Conservation (phyloP, 1,284 basidiomycete genomes). For the Papiliotrema flavescens region DNA sequence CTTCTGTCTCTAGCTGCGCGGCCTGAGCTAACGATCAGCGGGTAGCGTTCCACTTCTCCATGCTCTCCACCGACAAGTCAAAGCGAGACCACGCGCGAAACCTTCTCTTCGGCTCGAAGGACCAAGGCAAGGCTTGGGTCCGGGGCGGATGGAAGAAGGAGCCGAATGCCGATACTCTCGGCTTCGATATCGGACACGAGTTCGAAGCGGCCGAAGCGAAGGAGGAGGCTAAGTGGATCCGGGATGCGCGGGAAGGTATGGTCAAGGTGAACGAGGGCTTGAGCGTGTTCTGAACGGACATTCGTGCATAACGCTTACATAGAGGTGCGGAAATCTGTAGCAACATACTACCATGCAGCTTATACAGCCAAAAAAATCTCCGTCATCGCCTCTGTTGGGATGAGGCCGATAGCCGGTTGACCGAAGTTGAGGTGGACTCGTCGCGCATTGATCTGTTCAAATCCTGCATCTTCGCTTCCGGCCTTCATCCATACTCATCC, state of each 20-base stretch:
- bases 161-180: constrained; percentile 26
- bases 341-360: no score
- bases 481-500: no score
- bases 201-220: constrained; percentile 2
- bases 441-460: no score
- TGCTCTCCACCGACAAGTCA: constrained; percentile 18
- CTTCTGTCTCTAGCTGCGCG: background rate
- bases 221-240: constrained; percentile 28
- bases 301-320: no score
- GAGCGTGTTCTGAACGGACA: constrained; percentile 12
- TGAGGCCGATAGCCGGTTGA: no score
- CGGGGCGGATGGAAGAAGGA: constrained; percentile 44
- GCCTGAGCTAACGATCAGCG: constrained; percentile 13
- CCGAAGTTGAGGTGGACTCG: no score
- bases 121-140: constrained; percentile 36
- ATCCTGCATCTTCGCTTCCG: no score
- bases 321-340: no score
- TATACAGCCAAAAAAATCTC: no score
- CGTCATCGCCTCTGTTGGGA: no score
- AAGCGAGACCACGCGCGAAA: constrained; percentile 20
- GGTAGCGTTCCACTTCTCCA: constrained; percentile 28
- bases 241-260: constrained; percentile 25
- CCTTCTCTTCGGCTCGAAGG: constrained; percentile 31
- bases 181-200: constrained; percentile 27
- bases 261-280: constrained; percentile 28